Evolutionary conservation across 2,329 filamentous ascomycete species (phyloP).

Genomic region (Pseudocercospora cruenta): DNA sequence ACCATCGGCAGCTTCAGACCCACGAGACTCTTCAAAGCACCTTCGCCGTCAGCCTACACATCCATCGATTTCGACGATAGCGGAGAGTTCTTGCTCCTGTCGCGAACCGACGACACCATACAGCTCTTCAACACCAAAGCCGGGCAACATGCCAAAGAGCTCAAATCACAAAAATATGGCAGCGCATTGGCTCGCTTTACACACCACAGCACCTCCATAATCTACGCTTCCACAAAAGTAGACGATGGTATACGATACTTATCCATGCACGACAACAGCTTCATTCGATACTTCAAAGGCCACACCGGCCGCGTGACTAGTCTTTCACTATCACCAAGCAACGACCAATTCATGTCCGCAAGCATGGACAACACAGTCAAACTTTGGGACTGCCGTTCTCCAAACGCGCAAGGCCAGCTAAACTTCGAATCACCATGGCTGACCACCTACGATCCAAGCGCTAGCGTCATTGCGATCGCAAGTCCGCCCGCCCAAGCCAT

Average conservation of each 20-base stretch:
- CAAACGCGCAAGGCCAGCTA: constrained; percentile 77
- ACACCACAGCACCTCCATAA: constrained; percentile 84
- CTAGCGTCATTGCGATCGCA: constrained; percentile 86
- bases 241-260: constrained; percentile 88
- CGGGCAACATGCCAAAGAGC: constrained; percentile 82
- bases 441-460: constrained; percentile 88
- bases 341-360: constrained; percentile 90
- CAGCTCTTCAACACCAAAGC: constrained; percentile 94
- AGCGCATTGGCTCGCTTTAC: constrained; percentile 93
- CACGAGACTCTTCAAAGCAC: constrained; percentile 57
- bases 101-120: constrained; percentile 90
- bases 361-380: constrained; percentile 88
- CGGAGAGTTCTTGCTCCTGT: constrained; percentile 87
- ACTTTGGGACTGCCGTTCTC: constrained; percentile 84
- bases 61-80: constrained; percentile 97
- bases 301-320: constrained; percentile 84
- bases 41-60: constrained; percentile 66
- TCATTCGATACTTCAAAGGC: constrained; percentile 93
- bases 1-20: constrained; percentile 78
- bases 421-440: constrained; percentile 81
- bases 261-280: constrained; percentile 92
- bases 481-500: constrained; percentile 78
- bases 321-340: constrained; percentile 80
- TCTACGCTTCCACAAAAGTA: constrained; percentile 94
- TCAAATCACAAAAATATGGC: constrained; percentile 96